Evolutionary conservation across 257 asterid species (phyloP).

Genomic region (Scutellaria galericulata): DNA sequence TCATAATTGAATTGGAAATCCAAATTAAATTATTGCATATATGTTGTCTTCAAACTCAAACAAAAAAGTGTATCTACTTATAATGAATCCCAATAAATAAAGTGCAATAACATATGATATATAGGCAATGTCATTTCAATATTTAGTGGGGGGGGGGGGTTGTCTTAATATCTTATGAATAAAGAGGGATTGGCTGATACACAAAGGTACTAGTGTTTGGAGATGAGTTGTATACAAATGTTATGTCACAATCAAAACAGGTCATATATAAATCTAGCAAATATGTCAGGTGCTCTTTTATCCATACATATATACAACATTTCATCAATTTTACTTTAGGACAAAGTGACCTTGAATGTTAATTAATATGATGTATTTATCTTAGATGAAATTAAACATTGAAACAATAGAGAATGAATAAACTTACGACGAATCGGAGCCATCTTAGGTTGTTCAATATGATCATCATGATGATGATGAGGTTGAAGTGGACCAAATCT

Average conservation of each 20-base stretch:
- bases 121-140: background rate
- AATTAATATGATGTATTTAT: background rate
- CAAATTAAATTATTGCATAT: background rate
- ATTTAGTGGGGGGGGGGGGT: background rate
- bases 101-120: background rate
- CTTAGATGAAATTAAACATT: no score
- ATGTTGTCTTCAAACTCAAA: background rate
- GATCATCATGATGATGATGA: conserved; percentile 33
- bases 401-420: background rate
- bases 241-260: conserved; percentile 61
- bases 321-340: conserved; percentile 41
- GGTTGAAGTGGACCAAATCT: conserved; percentile 49
- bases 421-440: conserved; percentile 80
- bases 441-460: conserved; percentile 53
- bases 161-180: conserved; percentile 30
- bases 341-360: conserved; percentile 32
- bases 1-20: background rate
- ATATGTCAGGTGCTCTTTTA: conserved; percentile 42
- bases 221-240: conserved; percentile 48
- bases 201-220: conserved; percentile 28
- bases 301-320: conserved; percentile 6
- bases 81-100: background rate
- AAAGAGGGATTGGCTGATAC: conserved; percentile 36
- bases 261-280: conserved; percentile 43
- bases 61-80: background rate